Percentiles rank a stretch among this genome's conserved stretches.
Conservation (phyloP, 441 rosid genomes). For the Eruca vesicaria region DNA sequence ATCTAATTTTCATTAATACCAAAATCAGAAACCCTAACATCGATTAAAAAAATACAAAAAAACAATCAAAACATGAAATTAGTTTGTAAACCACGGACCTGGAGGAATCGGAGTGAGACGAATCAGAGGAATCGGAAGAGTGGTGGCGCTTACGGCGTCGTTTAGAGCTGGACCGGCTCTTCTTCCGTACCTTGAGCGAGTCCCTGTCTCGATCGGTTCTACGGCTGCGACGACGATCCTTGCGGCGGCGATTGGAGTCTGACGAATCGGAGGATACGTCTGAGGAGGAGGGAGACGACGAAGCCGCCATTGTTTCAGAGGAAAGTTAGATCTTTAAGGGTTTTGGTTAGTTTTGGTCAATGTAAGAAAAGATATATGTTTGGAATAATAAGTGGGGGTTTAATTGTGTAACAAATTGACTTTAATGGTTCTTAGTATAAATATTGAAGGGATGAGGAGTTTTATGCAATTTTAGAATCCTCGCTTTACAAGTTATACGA, state of each 20-base stretch:
- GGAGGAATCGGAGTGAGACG: conserved; percentile 51
- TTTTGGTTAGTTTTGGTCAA: conserved; percentile 27
- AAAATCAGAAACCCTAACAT: neutral
- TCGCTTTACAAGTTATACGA: neutral
- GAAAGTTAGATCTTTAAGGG: conserved; percentile 15
- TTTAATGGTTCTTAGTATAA: neutral
- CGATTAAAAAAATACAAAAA: neutral
- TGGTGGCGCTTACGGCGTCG: conserved; percentile 57
- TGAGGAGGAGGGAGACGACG: conserved; percentile 55
- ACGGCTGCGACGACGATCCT: conserved; percentile 35
- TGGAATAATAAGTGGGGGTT: neutral
- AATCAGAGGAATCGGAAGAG: conserved; percentile 45
- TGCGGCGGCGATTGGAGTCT: conserved; percentile 46
- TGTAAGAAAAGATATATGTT: neutral
- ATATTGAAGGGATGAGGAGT: neutral
- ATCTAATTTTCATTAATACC: neutral
- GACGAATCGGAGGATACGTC: conserved; percentile 54
- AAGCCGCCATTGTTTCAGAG: conserved; percentile 58
- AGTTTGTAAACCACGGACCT: conserved; percentile 36
- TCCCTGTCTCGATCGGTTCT: conserved; percentile 45
- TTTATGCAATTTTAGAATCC: neutral
- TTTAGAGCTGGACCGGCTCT: conserved; percentile 50
- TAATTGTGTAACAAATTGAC: neutral
- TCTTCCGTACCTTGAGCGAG: conserved; percentile 67
- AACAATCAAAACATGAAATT: neutral